A percentile compares a stretch with the other conserved stretches of the same genome.
Conservation (phyloP, 1,284 basidiomycete genomes). For the Mycena citricolor region DNA sequence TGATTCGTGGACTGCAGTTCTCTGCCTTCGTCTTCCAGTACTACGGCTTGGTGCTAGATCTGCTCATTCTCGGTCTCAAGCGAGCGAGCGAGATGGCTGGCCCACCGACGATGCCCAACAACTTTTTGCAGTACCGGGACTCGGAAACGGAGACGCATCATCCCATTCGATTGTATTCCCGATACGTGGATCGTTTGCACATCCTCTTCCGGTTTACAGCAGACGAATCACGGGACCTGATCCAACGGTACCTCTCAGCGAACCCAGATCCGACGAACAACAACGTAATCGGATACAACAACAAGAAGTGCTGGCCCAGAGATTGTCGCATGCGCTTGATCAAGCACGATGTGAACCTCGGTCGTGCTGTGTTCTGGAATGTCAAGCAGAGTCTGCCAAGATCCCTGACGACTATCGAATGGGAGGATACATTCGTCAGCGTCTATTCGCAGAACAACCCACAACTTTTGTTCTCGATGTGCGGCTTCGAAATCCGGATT, state of each 20-base stretch:
- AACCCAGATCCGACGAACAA: constrained; percentile 99
- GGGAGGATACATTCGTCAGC: constrained; percentile 96
- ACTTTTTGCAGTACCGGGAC: constrained; percentile 94
- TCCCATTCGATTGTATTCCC: constrained; percentile 92
- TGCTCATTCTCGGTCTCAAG: constrained; percentile 91
- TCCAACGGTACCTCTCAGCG: constrained; percentile 94
- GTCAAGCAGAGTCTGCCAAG: constrained; percentile 97
- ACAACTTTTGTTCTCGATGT: constrained; percentile 97
- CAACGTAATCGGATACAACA: constrained; percentile 99
- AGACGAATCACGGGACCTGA: constrained; percentile 96
- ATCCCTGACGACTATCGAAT: constrained; percentile 97
- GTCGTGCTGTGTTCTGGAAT: constrained; percentile 99
- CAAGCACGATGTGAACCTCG: constrained; percentile 99
- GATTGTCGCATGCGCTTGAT: constrained; percentile 99
- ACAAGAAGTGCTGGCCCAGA: constrained; percentile 98
- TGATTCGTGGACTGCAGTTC: constrained; percentile 95
- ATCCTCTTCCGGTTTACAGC: constrained; percentile 98
- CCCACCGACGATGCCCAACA: constrained; percentile 92
- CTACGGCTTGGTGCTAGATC: constrained; percentile 87
- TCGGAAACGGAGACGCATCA: constrained; percentile 91
- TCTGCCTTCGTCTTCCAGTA: constrained; percentile 98
- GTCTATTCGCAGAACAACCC: constrained; percentile 99
- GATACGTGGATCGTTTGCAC: constrained; percentile 91
- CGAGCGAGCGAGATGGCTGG: constrained; percentile 97
- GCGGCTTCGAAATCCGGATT: constrained; percentile 96